A percentile compares a stretch with the other conserved stretches of the same genome.
phyloP scores from a whole-genome alignment of 2,329 filamentous ascomycete genomes.

The Zymoseptoria ardabiliae region DNA sequence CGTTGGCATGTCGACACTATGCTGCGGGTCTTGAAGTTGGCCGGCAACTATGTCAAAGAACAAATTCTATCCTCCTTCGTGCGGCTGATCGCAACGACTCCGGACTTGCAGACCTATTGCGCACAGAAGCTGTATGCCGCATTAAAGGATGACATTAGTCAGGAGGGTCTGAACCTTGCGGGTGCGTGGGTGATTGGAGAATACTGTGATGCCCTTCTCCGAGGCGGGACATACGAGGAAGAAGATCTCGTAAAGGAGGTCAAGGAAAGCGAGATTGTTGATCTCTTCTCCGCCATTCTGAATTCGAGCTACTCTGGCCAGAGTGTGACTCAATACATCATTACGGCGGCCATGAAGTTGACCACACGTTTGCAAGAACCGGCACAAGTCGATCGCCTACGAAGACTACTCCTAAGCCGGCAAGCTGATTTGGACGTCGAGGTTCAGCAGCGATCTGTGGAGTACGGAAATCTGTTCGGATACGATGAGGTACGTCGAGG shows the following conservation, averaged over 20 bases:
- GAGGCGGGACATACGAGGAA: conserved; percentile 86
- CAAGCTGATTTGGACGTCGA: conserved; percentile 89
- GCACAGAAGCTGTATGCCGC: conserved; percentile 89
- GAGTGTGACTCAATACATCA: conserved; percentile 88
- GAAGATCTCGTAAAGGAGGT: conserved; percentile 79
- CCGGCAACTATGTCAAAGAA: conserved; percentile 95
- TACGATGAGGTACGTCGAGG: conserved; percentile 81
- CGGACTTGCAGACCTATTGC: conserved; percentile 91
- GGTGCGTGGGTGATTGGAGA: conserved; percentile 98
- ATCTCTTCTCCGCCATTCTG: conserved; percentile 84
- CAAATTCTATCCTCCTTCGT: conserved; percentile 96
- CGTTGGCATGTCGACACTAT: conserved; percentile 98
- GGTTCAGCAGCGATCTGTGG: conserved; percentile 89
- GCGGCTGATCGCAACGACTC: conserved; percentile 85
- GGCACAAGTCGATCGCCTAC: conserved; percentile 78
- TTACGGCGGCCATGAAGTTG: conserved; percentile 90
- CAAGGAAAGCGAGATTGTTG: conserved; percentile 81
- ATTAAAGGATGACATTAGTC: conserved; percentile 92
- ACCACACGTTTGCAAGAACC: conserved; percentile 79
- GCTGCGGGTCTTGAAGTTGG: conserved; percentile 84
- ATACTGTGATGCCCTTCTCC: conserved; percentile 84
- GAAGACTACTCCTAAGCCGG: conserved; percentile 67
- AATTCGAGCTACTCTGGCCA: conserved; percentile 93
- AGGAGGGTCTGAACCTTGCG: conserved; percentile 88
- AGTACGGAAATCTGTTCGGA: conserved; percentile 90